Evolutionary conservation across 1,284 basidiomycete genomes (phyloP), one percentile per base, ranked within the genome.

Genomic region (Naganishia sp.): DNA sequence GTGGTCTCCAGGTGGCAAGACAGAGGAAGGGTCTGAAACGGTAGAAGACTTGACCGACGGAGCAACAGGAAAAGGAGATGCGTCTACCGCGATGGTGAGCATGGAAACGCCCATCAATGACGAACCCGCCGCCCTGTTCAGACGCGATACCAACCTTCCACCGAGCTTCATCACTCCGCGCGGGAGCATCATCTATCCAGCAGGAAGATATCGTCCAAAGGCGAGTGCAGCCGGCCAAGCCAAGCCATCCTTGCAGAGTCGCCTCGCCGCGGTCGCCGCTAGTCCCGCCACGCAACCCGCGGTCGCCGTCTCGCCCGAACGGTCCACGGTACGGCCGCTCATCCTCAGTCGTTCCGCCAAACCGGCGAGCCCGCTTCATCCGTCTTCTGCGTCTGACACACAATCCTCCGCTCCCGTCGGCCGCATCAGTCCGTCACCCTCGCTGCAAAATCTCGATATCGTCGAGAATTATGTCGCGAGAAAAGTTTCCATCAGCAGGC

Each of bases 121-220:
- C 25, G 51, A 42, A 43, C 43, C 61, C 9, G 42, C 61, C 41
- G 43, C 50, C 13, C 53, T 67, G 17, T 67, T 62, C 53, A 42
- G 68, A 42, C 35, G 68, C 7, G 68, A 69, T 39, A 66, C 68
- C 47, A 66, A 51, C 35, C 50, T 69, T 3, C 68, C 68, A 6
- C 68, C 68, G n/a, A 66, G 65, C 23, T 69, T 69, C 35, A 69
- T 69, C 35, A 66, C 68, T 2, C 68, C 68, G 2, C 60, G 68
- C 9, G 68, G 68, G 2, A 69, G 68, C 31, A 69, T 69, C 43
- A 62, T 69, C 28, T 69, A 69, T 45, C 68, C 68, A 4, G 65
- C 64, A 9, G 68, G 68, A 13, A 61, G 68, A 35, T 66, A 69
- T 46, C 58, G 65, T 25, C 58, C 57, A 9, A 61, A 63, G 39